Conservation (phyloP, 495 filamentous ascomycete species). For the Aspergillus coremiiformis region DNA sequence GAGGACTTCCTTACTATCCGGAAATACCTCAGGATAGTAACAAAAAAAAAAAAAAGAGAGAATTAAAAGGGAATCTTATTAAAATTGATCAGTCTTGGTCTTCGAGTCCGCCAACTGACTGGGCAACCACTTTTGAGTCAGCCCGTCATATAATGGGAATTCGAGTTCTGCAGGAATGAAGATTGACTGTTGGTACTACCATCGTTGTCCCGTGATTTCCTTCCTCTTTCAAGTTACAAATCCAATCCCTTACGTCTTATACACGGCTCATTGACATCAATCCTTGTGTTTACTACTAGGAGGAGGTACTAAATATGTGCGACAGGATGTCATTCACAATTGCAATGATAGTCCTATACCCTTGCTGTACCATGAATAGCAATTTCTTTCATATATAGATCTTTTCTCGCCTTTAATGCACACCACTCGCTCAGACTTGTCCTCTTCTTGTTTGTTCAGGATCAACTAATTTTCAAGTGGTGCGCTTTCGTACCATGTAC, state of each 20-base stretch:
- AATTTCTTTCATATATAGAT: background rate
- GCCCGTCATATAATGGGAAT: background rate
- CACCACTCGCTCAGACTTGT: background rate
- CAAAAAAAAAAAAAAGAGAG: too few relatives aligned
- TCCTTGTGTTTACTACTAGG: background rate
- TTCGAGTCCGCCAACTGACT: background rate
- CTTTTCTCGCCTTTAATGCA: background rate
- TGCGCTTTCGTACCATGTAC: conserved; percentile 50
- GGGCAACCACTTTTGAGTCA: background rate
- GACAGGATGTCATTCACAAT: background rate
- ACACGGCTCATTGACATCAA: background rate
- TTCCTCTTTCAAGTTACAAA: background rate
- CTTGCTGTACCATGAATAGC: background rate
- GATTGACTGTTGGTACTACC: background rate
- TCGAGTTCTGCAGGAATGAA: background rate
- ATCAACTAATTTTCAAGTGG: conserved; percentile 13
- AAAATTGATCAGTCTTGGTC: background rate
- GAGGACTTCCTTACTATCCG: too few relatives aligned
- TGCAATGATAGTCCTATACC: background rate
- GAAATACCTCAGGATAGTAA: too few relatives aligned
- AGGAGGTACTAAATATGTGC: background rate
- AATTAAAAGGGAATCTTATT: too few relatives aligned
- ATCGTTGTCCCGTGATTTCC: background rate
- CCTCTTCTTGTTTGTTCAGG: background rate
- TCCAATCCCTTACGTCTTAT: background rate